Base-by-base conservation (phyloP, 371 early-diverging fungal species). In the Mucor velutinosus region DNA sequence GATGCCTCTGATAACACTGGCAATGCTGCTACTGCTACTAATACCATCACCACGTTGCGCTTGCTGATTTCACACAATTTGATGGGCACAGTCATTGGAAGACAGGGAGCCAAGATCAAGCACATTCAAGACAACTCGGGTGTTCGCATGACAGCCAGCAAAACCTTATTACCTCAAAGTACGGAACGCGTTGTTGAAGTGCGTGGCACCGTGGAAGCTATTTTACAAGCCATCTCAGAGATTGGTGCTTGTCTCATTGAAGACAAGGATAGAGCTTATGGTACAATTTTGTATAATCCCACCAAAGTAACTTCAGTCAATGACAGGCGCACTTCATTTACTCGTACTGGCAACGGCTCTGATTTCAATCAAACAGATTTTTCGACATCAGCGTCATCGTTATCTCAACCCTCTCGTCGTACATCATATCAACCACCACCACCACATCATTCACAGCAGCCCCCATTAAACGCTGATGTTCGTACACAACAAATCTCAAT, bases 1-100 rank as follows among this genome's bases (percentile, higher is more conserved):
- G 57, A 29, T 47, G 23, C 17, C 14, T 12, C 14, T 15, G 33
- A 56, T 57, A 55, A 37, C 19, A 2, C 45, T 30, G 1, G 17
- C 14, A 41, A 41, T 12, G 23, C 53, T 53, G 14, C 53, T 53
- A 0, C 53, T 14, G 23, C 53, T 15, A 27, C 27, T 14, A 64
- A 35, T 25, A 30, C 57, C 19, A 60, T 69, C 14, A 70, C 75
- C 8, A 73, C 75, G 8, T 76, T 95, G 56, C 93, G 94, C 55
- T 76, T 95, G 33, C 80, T 95, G 71, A 89, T 95, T 67, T 89
- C 94, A 39, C 93, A 94, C 74, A 90, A 90, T 71, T 78, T 93
- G 60, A 93, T 94, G 92, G 95, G 95, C 37, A 90, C 93, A 14
- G 87, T 95, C 60, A 95, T 95, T 75, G 95, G 95, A 57, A 90